These are phyloP conservation scores for Pholiota microspora DNA, from an alignment of 768 basidiomycete species.

Conservation along the genomic window DNA sequence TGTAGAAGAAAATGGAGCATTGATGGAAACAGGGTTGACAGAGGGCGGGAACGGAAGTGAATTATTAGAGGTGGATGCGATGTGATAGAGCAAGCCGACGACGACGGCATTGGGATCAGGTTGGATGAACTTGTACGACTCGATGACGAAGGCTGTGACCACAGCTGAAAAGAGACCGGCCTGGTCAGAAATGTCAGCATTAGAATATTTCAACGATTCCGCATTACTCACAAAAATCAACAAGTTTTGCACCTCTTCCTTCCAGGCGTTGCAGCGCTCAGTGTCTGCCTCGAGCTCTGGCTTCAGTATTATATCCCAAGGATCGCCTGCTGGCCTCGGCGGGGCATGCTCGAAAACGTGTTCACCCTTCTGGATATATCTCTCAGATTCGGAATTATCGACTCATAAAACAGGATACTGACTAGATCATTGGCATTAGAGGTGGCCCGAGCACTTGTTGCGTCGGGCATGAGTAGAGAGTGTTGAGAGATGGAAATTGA, in stretches of 20 bases:
- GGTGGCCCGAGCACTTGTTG: too few species aligned
- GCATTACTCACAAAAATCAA: slow-evolving; percentile 18
- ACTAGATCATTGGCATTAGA: too few species aligned
- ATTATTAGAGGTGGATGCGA: neutral
- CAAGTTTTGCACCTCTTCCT: slow-evolving; percentile 19
- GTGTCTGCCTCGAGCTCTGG: slow-evolving; percentile 4
- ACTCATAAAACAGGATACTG: too few species aligned
- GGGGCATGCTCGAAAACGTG: neutral
- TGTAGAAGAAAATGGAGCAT: neutral
- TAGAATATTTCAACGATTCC: neutral
- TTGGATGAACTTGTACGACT: slow-evolving; percentile 4
- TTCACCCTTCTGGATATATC: too few species aligned
- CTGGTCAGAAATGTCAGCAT: neutral
- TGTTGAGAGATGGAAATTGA: too few species aligned
- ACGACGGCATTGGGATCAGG: slow-evolving; percentile 1
- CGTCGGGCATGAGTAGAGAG: too few species aligned
- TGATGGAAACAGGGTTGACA: neutral
- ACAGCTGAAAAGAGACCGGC: slow-evolving; percentile 5
- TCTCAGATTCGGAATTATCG: too few species aligned
- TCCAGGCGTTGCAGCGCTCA: slow-evolving; percentile 12
- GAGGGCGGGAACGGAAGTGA: neutral
- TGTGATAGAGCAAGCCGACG: neutral
- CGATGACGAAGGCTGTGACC: slow-evolving; percentile 5
- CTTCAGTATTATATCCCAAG: slow-evolving; percentile 3
- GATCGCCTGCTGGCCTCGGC: slow-evolving; percentile 1